These are phyloP conservation scores for Stachybotrys elegans DNA, from an alignment of 2,329 filamentous ascomycete genomes.

Conservation along the genomic window DNA sequence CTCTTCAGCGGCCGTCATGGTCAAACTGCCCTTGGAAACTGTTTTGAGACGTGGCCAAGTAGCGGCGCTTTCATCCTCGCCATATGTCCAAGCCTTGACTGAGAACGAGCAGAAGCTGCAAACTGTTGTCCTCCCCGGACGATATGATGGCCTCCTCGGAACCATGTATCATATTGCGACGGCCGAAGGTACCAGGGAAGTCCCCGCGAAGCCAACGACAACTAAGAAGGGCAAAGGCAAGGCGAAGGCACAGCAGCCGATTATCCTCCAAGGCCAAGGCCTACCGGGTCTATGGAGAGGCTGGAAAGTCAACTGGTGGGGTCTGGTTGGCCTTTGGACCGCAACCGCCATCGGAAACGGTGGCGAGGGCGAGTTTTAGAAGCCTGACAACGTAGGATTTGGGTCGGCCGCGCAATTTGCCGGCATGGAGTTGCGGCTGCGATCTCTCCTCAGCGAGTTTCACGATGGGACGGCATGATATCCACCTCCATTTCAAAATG, in stretches of 20 bases:
- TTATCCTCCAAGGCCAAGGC: constrained; percentile 56
- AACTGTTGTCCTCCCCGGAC: constrained; percentile 74
- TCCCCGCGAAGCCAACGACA: constrained; percentile 26
- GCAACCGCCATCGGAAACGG: constrained; percentile 58
- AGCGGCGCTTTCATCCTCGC: constrained; percentile 55
- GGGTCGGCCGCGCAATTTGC: constrained; percentile 19
- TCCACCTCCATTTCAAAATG: constrained; percentile 22
- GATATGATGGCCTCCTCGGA: constrained; percentile 80
- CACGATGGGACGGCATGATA: constrained; percentile 36
- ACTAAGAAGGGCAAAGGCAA: constrained; percentile 27
- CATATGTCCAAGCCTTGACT: constrained; percentile 45
- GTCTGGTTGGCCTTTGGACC: constrained; percentile 68
- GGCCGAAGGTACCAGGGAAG: constrained; percentile 67
- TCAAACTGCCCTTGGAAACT: constrained; percentile 88
- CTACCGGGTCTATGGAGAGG: constrained; percentile 65
- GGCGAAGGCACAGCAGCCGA: constrained; percentile 21
- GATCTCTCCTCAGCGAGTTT: constrained; percentile 31
- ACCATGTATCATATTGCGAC: constrained; percentile 84
- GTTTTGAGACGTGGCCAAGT: constrained; percentile 86
- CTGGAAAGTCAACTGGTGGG: constrained; percentile 77
- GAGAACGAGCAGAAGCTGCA: constrained; percentile 44
- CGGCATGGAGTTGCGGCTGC: constrained; percentile 28
- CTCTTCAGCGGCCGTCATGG: constrained; percentile 72
- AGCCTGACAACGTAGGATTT: constrained; percentile 8
- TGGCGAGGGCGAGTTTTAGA: constrained; percentile 56